These are phyloP conservation scores for Xerocomus spinulosus DNA, from an alignment of 768 basidiomycete species.

Conservation along the genomic window DNA sequence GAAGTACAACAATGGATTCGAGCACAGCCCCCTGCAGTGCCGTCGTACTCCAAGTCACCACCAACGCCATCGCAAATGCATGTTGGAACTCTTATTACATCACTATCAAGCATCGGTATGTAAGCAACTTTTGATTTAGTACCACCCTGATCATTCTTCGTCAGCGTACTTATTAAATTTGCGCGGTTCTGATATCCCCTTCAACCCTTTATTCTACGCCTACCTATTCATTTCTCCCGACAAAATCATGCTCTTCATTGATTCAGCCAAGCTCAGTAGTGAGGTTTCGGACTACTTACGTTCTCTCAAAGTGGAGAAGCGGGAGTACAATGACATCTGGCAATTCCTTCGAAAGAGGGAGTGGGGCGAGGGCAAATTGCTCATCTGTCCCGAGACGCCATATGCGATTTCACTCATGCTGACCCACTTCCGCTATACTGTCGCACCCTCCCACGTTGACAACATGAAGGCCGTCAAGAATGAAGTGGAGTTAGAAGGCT, in stretches of 20 bases:
- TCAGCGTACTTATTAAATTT: conserved; percentile 84
- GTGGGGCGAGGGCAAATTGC: conserved; percentile 77
- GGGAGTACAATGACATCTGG: conserved; percentile 78
- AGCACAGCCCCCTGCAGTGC: conserved; percentile 51
- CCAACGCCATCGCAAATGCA: conserved; percentile 61
- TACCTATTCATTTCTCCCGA: conserved; percentile 73
- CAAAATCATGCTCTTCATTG: conserved; percentile 71
- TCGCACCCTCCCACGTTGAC: conserved; percentile 66
- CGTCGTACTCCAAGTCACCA: conserved; percentile 57
- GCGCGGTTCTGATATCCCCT: conserved; percentile 85
- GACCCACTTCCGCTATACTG: conserved; percentile 75
- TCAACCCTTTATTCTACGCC: conserved; percentile 87
- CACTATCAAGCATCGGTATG: conserved; percentile 68
- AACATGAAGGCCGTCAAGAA: conserved; percentile 88
- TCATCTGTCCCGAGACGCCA: conserved; percentile 70
- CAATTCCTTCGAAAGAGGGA: conserved; percentile 66
- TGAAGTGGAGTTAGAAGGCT: conserved; percentile 74
- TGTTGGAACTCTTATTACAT: conserved; percentile 62
- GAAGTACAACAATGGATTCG: conserved; percentile 69
- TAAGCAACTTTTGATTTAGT: conserved; percentile 2
- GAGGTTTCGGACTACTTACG: conserved; percentile 57
- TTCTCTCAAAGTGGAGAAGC: conserved; percentile 51
- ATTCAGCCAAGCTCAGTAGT: conserved; percentile 55
- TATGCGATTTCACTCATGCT: conserved; percentile 85
- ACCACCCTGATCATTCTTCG: conserved; percentile 2